Evolutionary conservation across 1,284 basidiomycete species (phyloP), one percentile per base, ranked within the genome.

Genomic region (Ceratobasidium papillatum): DNA sequence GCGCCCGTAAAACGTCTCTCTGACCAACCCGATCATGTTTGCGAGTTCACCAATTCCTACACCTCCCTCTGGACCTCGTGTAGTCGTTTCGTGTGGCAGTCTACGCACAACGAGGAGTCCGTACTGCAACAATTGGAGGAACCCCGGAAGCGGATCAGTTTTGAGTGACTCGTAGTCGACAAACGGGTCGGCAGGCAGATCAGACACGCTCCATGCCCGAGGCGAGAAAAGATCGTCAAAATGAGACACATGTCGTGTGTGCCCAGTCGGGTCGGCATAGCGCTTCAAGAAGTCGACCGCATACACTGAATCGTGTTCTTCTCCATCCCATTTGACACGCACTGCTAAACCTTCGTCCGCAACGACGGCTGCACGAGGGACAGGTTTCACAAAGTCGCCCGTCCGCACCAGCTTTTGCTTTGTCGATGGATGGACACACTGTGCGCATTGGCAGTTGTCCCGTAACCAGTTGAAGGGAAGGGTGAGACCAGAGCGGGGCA

Each of bases 1-100:
- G 74, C 87, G 84, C 0, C 97, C 97, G 80, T 99, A 99, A 82
- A 99, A 97, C 11, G 96, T 99, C 72, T 88, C 85, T 41, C 95
- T 86, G 32, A 98, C 85, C 78, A 93, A 88, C 14, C 94, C 92
- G 78, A 98, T 91, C 34, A 80, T 81, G 30, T 85, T 83, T 0
- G 89, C 92, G 0, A 96, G 85, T n/a, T 78, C 83, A 5, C 87
- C 85, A 43, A 95, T 81, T 3, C 80, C 91, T 90, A 80, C 94
- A 94, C 0, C 82, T 82, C 59, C 87, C 85, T 77, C 91, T 82
- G 25, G 84, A 22, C 59, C 64, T 19, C 58, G 22, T 5, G 36
- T 84, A 0, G 87, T 89, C 63, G 85, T 80, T 45, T 84, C 79
- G 19, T 85, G 87, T 0, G 92, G 91, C 0, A 94, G 88, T 14